A percentile compares a stretch with the other conserved stretches of the same genome.
Evolutionary conservation across 2,329 filamentous ascomycete species (phyloP).

Genomic region (Penicillium freii): DNA sequence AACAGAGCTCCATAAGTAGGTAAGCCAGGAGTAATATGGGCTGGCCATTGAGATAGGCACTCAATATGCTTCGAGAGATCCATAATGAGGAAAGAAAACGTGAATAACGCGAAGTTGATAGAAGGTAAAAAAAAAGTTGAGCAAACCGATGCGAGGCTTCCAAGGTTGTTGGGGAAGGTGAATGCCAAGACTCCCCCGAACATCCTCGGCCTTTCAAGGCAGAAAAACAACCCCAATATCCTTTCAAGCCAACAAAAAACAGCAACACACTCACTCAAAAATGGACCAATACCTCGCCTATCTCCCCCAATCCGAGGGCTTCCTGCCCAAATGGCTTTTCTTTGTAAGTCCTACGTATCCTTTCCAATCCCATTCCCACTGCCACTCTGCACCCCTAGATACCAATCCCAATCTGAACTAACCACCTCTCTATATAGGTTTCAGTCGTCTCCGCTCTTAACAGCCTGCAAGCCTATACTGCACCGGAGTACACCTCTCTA

Average conservation of each 20-base stretch:
- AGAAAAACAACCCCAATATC: constrained; percentile 1
- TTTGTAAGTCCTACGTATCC: constrained; percentile 49
- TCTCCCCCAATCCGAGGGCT: constrained; percentile 46
- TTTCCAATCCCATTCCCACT: neutral
- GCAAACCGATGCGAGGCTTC: constrained; percentile 7
- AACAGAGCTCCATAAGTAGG: constrained; percentile 37
- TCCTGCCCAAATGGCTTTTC: constrained; percentile 64
- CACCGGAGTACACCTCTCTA: constrained; percentile 77
- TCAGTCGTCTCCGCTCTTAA: constrained; percentile 81
- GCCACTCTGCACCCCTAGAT: neutral
- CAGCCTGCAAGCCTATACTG: constrained; percentile 77
- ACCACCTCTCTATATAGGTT: constrained; percentile 49
- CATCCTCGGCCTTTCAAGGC: constrained; percentile 19
- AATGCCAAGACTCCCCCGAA: constrained; percentile 24
- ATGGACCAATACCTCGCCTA: constrained; percentile 33
- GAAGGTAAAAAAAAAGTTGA: constrained; percentile 12
- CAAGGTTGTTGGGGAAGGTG: constrained; percentile 24
- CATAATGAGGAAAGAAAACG: constrained; percentile 25
- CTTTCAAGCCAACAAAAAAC: neutral
- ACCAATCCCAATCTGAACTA: constrained; percentile 5
- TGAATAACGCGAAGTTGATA: neutral
- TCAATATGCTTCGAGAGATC: constrained; percentile 33
- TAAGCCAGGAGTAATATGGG: constrained; percentile 37
- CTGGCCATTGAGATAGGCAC: constrained; percentile 36
- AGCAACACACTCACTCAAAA: neutral